A percentile compares a stretch with the other conserved stretches of the same genome.
phyloP scores from a whole-genome alignment of 305 asterid genomes.

The Fraxinus sp. region DNA sequence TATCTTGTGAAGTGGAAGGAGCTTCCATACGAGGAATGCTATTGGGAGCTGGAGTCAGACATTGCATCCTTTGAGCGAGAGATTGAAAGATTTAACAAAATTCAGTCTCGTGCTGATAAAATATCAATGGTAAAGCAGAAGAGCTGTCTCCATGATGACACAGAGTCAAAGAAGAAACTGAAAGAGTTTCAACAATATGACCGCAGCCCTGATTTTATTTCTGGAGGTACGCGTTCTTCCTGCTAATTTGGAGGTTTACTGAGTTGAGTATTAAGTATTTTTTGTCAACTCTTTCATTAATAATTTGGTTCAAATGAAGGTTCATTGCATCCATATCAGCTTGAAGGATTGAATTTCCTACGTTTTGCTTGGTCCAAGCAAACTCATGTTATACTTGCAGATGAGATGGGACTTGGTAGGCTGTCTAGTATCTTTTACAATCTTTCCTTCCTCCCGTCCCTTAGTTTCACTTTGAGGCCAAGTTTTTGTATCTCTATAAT shows the following conservation, averaged over 20 bases:
- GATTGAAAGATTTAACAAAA: constrained; percentile 62
- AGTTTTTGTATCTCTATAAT: constrained; percentile 18
- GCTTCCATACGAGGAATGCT: constrained; percentile 92
- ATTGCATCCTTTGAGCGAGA: constrained; percentile 73
- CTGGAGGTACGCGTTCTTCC: constrained; percentile 60
- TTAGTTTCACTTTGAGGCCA: not conserved
- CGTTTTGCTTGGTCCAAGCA: constrained; percentile 93
- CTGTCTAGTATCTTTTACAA: constrained; percentile 21
- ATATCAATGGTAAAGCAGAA: constrained; percentile 55
- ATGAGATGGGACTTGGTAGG: constrained; percentile 99
- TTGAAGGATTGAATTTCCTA: constrained; percentile 95
- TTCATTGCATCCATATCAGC: constrained; percentile 96
- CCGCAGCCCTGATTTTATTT: constrained; percentile 80
- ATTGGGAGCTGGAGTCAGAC: constrained; percentile 86
- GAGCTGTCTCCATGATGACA: constrained; percentile 47
- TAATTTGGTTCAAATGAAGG: constrained; percentile 48
- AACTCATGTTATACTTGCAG: constrained; percentile 98
- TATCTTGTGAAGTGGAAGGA: constrained; percentile 98
- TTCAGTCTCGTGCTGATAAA: constrained; percentile 54
- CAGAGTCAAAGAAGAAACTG: constrained; percentile 59
- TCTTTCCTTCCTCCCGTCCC: constrained; percentile 8
- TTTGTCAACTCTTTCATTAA: constrained; percentile 22
- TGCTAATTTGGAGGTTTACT: constrained; percentile 12
- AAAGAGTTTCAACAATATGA: constrained; percentile 89
- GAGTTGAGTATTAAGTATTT: constrained; percentile 20